These are phyloP conservation scores for Botrytis aclada DNA, from an alignment of 2,329 filamentous ascomycete genomes.

Conservation along the genomic window DNA sequence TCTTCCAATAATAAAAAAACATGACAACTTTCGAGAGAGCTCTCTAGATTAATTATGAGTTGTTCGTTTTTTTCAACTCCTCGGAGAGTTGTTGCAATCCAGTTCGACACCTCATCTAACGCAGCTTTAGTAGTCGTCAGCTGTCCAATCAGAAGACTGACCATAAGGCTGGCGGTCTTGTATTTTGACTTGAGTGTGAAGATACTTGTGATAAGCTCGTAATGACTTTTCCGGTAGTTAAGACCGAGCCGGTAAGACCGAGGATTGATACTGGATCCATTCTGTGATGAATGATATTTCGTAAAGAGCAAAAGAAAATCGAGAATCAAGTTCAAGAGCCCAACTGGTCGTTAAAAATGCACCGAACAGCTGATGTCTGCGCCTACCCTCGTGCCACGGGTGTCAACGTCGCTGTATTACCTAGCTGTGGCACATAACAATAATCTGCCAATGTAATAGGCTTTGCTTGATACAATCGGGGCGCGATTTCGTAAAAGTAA, in stretches of 20 bases:
- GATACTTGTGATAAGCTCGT: background rate
- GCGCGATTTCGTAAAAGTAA: background rate
- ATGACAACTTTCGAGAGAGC: background rate
- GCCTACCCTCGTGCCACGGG: background rate
- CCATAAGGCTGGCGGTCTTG: background rate
- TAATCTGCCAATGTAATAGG: background rate
- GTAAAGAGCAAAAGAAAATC: background rate
- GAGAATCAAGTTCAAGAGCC: background rate
- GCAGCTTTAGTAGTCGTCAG: background rate
- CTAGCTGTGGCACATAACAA: background rate
- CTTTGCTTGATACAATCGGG: background rate
- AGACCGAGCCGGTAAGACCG: background rate
- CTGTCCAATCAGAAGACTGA: background rate
- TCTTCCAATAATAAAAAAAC: background rate
- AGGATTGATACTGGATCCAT: background rate
- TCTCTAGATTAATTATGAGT: background rate
- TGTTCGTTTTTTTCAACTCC: background rate
- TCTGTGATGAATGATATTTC: background rate
- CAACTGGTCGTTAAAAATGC: background rate
- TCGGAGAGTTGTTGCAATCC: background rate
- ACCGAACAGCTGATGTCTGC: background rate
- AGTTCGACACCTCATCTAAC: background rate
- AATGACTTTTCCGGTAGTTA: background rate
- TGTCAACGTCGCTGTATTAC: background rate
- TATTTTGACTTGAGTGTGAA: conserved; percentile 1